Percentiles rank a stretch among this genome's conserved stretches.
These are phyloP conservation scores for Trifolium dubium DNA, from an alignment of 306 rosid species.

Conservation along the genomic window DNA sequence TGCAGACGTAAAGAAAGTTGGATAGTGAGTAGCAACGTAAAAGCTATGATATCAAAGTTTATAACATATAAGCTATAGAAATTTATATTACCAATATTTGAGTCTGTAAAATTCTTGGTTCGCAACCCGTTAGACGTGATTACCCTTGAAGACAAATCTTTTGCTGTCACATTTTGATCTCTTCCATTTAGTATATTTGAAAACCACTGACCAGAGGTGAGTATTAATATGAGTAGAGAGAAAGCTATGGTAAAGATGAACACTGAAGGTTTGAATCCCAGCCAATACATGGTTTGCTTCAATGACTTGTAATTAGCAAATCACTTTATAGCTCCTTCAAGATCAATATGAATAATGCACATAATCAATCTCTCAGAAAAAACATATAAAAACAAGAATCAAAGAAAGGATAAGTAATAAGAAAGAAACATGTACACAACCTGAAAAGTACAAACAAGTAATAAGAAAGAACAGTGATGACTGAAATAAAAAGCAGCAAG, in stretches of 20 bases:
- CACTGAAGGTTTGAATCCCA: constrained; percentile 12
- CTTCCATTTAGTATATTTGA: background rate
- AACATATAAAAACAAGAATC: background rate
- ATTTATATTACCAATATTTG: background rate
- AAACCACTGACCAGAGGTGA: constrained; percentile 17
- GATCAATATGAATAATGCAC: background rate
- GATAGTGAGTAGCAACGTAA: background rate
- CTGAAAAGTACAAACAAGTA: too few relatives aligned
- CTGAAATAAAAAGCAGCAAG: too few relatives aligned
- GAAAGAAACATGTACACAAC: too few relatives aligned
- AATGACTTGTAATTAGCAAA: background rate
- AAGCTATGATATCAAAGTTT: background rate
- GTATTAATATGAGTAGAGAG: background rate
- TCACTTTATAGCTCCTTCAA: background rate
- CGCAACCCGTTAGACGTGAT: background rate
- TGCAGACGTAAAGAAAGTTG: too few relatives aligned
- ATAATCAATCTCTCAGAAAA: background rate
- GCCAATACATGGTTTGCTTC: constrained; percentile 5
- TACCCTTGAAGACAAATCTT: background rate
- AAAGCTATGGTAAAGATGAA: background rate
- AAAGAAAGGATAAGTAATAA: too few relatives aligned
- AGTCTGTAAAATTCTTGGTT: background rate
- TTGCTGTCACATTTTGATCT: background rate
- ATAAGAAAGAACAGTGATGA: too few relatives aligned
- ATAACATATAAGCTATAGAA: background rate